Evolutionary conservation across 331 rosid genomes (phyloP).

Genomic region (Stylosanthes scabra): DNA sequence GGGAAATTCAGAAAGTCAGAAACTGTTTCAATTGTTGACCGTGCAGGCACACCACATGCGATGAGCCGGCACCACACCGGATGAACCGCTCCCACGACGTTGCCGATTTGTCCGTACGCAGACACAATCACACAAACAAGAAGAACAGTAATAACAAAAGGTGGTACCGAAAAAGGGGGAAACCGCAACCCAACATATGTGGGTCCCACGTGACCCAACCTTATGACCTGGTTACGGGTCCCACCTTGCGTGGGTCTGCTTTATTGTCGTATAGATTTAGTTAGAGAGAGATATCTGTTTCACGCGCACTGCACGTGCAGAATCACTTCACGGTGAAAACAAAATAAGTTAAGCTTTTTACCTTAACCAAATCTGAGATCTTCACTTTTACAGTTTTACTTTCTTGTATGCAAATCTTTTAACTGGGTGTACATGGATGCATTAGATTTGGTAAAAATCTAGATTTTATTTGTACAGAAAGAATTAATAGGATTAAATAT

Average conservation of each 20-base stretch:
- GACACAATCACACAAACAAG: background rate
- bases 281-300: background rate
- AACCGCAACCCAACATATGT: slow-evolving; percentile 36
- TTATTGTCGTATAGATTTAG: slow-evolving; percentile 10
- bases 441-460: too few relatives aligned
- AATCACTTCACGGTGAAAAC: too few relatives aligned
- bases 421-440: too few relatives aligned
- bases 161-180: slow-evolving; percentile 33
- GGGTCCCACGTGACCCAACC: slow-evolving; percentile 31
- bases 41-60: slow-evolving; percentile 5
- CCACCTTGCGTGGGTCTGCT: slow-evolving; percentile 45
- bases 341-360: too few relatives aligned
- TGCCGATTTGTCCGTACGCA: slow-evolving; percentile 46
- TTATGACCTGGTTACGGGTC: background rate
- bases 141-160: slow-evolving; percentile 1
- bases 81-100: background rate
- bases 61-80: slow-evolving; percentile 14
- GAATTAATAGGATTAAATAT: too few relatives aligned
- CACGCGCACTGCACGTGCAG: slow-evolving; percentile 50
- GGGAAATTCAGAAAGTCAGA: slow-evolving; percentile 3
- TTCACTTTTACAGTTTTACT: too few relatives aligned
- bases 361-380: too few relatives aligned
- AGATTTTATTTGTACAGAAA: too few relatives aligned
- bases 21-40: background rate
- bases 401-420: too few relatives aligned